These are phyloP conservation scores for Gossypium rotundifolium DNA, from an alignment of 345 rosid genomes.

Conservation along the genomic window DNA sequence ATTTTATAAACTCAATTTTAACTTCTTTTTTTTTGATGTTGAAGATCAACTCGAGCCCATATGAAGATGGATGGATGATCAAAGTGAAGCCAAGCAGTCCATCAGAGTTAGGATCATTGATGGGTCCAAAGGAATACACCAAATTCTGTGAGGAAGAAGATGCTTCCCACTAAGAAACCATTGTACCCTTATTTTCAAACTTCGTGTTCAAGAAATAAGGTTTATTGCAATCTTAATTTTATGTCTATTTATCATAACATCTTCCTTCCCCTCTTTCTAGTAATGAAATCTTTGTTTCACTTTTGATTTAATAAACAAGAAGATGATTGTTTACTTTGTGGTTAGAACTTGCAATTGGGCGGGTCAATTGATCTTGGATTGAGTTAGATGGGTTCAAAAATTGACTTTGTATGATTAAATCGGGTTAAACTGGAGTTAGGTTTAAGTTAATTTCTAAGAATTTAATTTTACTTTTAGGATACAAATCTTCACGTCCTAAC, in stretches of 20 bases:
- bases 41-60: slow-evolving; percentile 86
- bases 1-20: background rate
- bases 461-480: too few species aligned
- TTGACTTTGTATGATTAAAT: too few species aligned
- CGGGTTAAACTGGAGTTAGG: too few species aligned
- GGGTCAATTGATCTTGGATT: too few species aligned
- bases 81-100: slow-evolving; percentile 88
- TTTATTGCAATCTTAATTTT: background rate
- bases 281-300: background rate
- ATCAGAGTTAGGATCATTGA: slow-evolving; percentile 60
- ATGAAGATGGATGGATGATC: slow-evolving; percentile 94
- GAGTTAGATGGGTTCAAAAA: too few species aligned
- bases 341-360: too few species aligned
- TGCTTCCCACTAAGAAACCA: slow-evolving; percentile 58
- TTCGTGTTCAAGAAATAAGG: background rate
- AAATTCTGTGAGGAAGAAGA: slow-evolving; percentile 95
- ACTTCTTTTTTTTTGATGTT: background rate
- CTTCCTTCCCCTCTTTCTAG: background rate
- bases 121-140: slow-evolving; percentile 77
- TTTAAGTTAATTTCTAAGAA: too few species aligned
- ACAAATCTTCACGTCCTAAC: too few species aligned
- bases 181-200: background rate
- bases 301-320: background rate
- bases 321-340: background rate
- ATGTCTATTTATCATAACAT: background rate